These are phyloP conservation scores for Yamadazyma blattariae DNA, from an alignment of 1,139 yeast species.

Conservation along the genomic window DNA sequence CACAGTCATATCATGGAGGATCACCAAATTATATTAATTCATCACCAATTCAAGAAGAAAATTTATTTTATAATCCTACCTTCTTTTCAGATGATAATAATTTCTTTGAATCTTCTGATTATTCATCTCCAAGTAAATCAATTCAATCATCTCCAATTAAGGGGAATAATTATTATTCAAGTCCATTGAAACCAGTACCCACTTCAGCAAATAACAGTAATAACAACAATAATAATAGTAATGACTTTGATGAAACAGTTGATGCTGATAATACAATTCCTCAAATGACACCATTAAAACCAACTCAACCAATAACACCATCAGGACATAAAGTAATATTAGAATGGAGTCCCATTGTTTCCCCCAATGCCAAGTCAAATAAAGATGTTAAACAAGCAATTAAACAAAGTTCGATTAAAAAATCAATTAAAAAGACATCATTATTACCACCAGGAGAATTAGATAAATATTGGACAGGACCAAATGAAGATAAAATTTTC, in stretches of 20 bases:
- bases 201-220: not conserved
- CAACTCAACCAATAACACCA: constrained; percentile 33
- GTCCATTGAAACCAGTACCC: constrained; percentile 25
- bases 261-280: constrained; percentile 42
- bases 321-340: constrained; percentile 34
- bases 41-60: constrained; percentile 23
- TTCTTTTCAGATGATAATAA: constrained; percentile 32
- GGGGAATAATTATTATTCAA: constrained; percentile 14
- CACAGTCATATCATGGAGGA: constrained; percentile 26
- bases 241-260: constrained; percentile 29
- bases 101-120: constrained; percentile 10
- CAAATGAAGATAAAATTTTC: constrained; percentile 65
- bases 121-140: constrained; percentile 28
- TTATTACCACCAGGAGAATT: constrained; percentile 88
- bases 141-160: constrained; percentile 35
- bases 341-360: constrained; percentile 57
- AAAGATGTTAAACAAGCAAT: constrained; percentile 37
- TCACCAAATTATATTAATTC: constrained; percentile 22
- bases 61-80: constrained; percentile 36
- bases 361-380: constrained; percentile 41
- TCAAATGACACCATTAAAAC: constrained; percentile 41
- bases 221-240: constrained; percentile 2
- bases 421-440: constrained; percentile 57
- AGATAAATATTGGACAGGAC: constrained; percentile 80
- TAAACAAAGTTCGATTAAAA: constrained; percentile 39